A percentile compares a stretch with the other conserved stretches of the same genome.
These are phyloP conservation scores for Discostella stelligeroides DNA, from an alignment of 108 stramenopile species.

Conservation along the genomic window DNA sequence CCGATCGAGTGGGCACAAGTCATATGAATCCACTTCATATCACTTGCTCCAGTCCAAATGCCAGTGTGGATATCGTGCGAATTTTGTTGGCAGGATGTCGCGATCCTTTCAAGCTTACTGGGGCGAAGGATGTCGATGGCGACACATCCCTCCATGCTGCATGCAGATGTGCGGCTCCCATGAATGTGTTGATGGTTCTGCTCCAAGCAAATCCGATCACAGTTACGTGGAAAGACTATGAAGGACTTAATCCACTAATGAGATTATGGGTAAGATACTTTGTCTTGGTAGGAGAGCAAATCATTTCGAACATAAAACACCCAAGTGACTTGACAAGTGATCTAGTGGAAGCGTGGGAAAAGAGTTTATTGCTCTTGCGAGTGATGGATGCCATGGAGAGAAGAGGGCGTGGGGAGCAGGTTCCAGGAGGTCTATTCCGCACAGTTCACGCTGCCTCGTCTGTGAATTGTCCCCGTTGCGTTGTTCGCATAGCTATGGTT, in stretches of 20 bases:
- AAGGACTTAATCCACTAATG: constrained; percentile 64
- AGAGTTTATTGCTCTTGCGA: constrained; percentile 56
- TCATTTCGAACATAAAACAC: constrained; percentile 47
- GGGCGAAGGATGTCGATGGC: constrained; percentile 65
- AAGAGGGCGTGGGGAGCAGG: constrained; percentile 4
- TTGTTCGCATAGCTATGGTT: constrained; percentile 61
- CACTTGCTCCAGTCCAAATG: constrained; percentile 64
- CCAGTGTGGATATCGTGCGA: constrained; percentile 58
- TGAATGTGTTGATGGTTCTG: constrained; percentile 53
- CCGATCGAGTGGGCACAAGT: constrained; percentile 57
- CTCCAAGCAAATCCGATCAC: constrained; percentile 54
- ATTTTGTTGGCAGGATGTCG: constrained; percentile 49
- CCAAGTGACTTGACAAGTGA: constrained; percentile 58
- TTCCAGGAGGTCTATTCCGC: constrained; percentile 29
- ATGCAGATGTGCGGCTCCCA: constrained; percentile 70
- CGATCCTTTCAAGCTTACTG: constrained; percentile 37
- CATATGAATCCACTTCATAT: constrained; percentile 75
- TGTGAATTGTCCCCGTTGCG: constrained; percentile 65
- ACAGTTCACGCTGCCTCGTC: constrained; percentile 57
- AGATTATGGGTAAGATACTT: constrained; percentile 69
- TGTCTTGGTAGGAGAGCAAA: constrained; percentile 63
- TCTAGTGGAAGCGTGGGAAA: constrained; percentile 62
- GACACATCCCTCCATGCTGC: constrained; percentile 74
- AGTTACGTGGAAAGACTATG: constrained; percentile 60
- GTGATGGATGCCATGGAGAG: constrained; percentile 25